A percentile compares a stretch with the other conserved stretches of the same genome.
These are phyloP conservation scores for Carex arenaria DNA, from an alignment of 202 grass and related monocot genomes.

Conservation along the genomic window DNA sequence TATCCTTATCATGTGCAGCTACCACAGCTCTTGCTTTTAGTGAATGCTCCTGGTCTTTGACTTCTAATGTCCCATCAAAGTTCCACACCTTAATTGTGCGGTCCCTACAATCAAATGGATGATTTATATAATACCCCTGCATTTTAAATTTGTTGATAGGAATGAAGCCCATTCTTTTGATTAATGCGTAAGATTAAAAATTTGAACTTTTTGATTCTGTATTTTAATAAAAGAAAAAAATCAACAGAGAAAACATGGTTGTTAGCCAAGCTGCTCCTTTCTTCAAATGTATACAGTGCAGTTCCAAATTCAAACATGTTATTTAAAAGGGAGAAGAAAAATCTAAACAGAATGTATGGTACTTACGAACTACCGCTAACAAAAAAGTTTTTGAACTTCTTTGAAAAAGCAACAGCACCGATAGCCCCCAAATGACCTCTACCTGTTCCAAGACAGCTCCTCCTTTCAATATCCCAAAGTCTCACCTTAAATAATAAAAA, in stretches of 20 bases:
- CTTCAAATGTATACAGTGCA: conserved; percentile 3
- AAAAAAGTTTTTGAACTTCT: conserved; percentile 78
- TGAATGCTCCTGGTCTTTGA: conserved; percentile 40
- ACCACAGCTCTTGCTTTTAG: conserved; percentile 82
- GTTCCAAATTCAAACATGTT: conserved; percentile 1
- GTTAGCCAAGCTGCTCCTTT: not conserved
- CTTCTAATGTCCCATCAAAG: conserved; percentile 45
- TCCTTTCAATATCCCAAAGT: conserved; percentile 80
- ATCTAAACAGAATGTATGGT: not conserved
- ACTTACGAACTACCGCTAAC: conserved; percentile 92
- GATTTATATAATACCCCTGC: not conserved
- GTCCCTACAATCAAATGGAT: conserved; percentile 39
- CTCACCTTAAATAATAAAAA: conserved; percentile 49
- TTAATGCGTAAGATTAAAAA: not conserved
- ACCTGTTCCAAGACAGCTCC: conserved; percentile 72
- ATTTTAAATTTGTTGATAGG: not conserved
- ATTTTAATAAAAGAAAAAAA: not conserved
- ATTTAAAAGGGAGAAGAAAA: not conserved
- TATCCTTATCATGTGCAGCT: conserved; percentile 95
- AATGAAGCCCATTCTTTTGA: not conserved
- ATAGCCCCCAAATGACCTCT: conserved; percentile 84
- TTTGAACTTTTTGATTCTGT: not conserved
- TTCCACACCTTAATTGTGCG: conserved; percentile 89
- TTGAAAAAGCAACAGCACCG: conserved; percentile 87
- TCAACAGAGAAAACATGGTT: not conserved